Conservation (phyloP, 2,329 filamentous ascomycete species). For the Huntiella moniliformis region DNA sequence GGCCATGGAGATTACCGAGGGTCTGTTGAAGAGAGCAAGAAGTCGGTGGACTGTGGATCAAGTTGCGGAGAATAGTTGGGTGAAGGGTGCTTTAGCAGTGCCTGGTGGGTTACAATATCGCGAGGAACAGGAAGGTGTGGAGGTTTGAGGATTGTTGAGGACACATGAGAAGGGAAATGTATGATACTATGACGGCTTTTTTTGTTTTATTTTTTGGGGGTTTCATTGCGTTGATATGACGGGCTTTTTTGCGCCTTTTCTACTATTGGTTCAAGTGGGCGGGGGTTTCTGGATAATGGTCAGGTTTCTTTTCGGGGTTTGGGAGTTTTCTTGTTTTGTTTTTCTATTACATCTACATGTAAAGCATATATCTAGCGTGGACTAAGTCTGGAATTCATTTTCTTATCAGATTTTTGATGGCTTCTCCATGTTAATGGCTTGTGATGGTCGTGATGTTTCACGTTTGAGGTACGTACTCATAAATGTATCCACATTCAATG, state of each 20-base stretch:
- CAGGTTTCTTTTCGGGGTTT: background rate
- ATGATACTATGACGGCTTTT: conserved; percentile 9
- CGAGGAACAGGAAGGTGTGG: conserved; percentile 39
- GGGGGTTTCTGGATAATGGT: too few relatives aligned
- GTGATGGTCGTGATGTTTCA: too few relatives aligned
- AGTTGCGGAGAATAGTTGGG: conserved; percentile 58
- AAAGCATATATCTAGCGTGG: too few relatives aligned
- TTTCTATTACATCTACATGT: too few relatives aligned
- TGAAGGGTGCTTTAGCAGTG: conserved; percentile 52
- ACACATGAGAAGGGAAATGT: conserved; percentile 1
- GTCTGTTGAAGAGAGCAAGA: conserved; percentile 62
- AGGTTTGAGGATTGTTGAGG: conserved; percentile 19
- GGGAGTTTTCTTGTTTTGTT: conserved; percentile 2
- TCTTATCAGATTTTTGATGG: too few relatives aligned
- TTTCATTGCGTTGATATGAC: conserved; percentile 1
- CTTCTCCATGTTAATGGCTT: too few relatives aligned
- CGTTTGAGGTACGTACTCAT: too few relatives aligned
- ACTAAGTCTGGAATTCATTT: too few relatives aligned
- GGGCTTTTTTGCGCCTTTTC: background rate
- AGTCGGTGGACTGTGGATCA: conserved; percentile 59
- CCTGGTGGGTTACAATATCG: conserved; percentile 40
- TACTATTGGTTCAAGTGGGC: too few relatives aligned
- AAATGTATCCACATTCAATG: too few relatives aligned
- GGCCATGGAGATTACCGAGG: conserved; percentile 67
- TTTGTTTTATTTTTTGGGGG: conserved; percentile 4